Base-by-base conservation (phyloP, 2,329 filamentous ascomycete genomes). In the Botryotinia globosa region DNA sequence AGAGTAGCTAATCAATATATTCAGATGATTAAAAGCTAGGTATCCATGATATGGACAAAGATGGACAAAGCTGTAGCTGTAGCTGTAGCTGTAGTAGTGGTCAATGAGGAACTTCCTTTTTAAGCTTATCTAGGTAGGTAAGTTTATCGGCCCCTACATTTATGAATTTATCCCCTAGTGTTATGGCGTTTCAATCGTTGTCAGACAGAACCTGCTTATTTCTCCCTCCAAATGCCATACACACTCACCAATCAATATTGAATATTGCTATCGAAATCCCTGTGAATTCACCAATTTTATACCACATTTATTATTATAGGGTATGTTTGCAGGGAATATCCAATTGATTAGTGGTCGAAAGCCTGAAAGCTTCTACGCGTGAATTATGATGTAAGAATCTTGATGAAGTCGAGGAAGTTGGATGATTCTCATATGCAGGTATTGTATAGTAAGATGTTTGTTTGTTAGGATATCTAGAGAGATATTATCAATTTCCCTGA, bases 121-220 rank as follows among this genome's bases (percentile, higher is more conserved):
- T 22, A 34, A 25, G 62, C 29, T 34, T 64, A 44, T 37, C 18
- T 25, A n/a, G n/a, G n/a, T n/a, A n/a, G n/a, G n/a, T n/a, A 18
- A 37, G 32, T 37, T 51, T 25, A 25, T 66, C 44, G 14, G 25
- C 64, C 64, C 32, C 63, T 37, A 39, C 44, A 37, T 54, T 54
- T 7, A 29, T 54, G 25, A 54, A 54, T 29, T 51, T 29, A 14
- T 20, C 29, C 18, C 65, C n/a, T 32, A 22, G 45, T 34, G 45
- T 32, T 65, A 64, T 45, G 16, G 39, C 16, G 64, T 67, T 18
- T 45, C 64, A 16, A 44, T 22, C 48, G 39, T 20, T 29, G 22
- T n/a, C n/a, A 66, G 65, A 67, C n/a, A 66, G 65, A 67, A 56
- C 48, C 48, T 56, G 65, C 25, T 56, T n/a, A n/a, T 67, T 56